Evolutionary conservation across 345 rosid species (phyloP), one percentile per base, ranked within the genome.

Genomic region (Eucalyptus marginata): DNA sequence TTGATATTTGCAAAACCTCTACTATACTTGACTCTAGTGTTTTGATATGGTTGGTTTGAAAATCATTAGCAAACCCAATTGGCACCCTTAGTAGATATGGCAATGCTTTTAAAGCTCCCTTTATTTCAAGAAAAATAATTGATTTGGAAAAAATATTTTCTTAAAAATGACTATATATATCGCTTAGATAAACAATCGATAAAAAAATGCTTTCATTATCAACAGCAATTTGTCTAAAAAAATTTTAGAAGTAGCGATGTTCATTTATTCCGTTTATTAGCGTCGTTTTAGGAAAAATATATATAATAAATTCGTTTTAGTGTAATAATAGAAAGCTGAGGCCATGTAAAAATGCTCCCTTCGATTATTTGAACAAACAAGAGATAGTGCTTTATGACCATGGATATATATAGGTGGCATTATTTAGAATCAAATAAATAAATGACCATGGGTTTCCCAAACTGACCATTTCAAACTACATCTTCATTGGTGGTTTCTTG

Each of bases 111-210:
- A 22, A 3, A 15, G 14, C 25, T 36, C 13, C 1, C 5, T 20
- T 3, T 36, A 3, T 36, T 76, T 76, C 8, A 6, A 24, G 1
- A 11, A 76, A 76, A 17, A 36, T 10, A 18, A 71, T 8, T 18
- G 8, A 76, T 76, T 76, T 76, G 0, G 0, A 76, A 20, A n/a
- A n/a, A 10, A 20, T 76, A 10, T 40, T 3, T 36, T 20, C 0
- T 36, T 68, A 1, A 18, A 71, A 71, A 71, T 36, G 25, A 17
- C 7, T 2, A 2, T 71, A 17, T 10, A 6, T 71, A 36, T 18
- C 40, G 1, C 81, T 17, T 71, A 9, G 13, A 18, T 71, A 71
- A 71, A 16, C 13, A 17, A 2, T 5, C 24, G 0, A 68, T 68
- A 52, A 68, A 71, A 71, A 68, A 71, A 17, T 18, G 0, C 33